phyloP scores from a whole-genome alignment of 108 stramenopile species.

The Fragilaria radians region DNA sequence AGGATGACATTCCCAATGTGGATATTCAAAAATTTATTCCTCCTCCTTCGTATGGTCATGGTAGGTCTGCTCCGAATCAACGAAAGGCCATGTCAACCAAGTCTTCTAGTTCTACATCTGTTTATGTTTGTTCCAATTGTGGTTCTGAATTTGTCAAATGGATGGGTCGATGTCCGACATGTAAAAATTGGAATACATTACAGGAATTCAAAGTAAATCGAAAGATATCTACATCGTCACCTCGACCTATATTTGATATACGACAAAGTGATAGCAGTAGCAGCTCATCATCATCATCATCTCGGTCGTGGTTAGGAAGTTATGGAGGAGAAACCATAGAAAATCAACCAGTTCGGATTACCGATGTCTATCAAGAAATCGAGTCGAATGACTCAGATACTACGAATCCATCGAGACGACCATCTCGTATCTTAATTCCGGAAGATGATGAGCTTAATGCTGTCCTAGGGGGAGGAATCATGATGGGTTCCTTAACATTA shows the following conservation, averaged over 20 bases:
- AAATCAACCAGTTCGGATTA: slow-evolving; percentile 41
- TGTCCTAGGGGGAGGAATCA: slow-evolving; percentile 90
- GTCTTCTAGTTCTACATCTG: slow-evolving; percentile 27
- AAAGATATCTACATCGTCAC: too few relatives aligned
- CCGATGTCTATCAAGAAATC: slow-evolving; percentile 52
- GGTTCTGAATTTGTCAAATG: slow-evolving; percentile 87
- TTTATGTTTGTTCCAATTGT: slow-evolving; percentile 75
- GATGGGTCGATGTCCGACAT: slow-evolving; percentile 86
- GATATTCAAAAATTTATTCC: slow-evolving; percentile 44
- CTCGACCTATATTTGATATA: too few relatives aligned
- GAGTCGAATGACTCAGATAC: slow-evolving; percentile 4
- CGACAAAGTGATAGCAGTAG: too few relatives aligned
- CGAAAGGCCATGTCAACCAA: slow-evolving; percentile 52
- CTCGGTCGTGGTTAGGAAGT: neutral
- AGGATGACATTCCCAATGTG: slow-evolving; percentile 54
- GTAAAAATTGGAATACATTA: slow-evolving; percentile 89
- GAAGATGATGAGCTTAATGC: slow-evolving; percentile 78
- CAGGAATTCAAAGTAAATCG: slow-evolving; percentile 54
- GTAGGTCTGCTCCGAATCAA: slow-evolving; percentile 32
- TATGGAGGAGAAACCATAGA: neutral
- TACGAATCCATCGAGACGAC: slow-evolving; percentile 6
- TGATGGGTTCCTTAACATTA: slow-evolving; percentile 81
- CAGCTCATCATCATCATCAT: neutral
- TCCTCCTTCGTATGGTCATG: slow-evolving; percentile 19
- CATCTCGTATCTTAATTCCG: slow-evolving; percentile 44